phyloP scores from a whole-genome alignment of 2,329 filamentous ascomycete species.

The Xylogone sp. region DNA sequence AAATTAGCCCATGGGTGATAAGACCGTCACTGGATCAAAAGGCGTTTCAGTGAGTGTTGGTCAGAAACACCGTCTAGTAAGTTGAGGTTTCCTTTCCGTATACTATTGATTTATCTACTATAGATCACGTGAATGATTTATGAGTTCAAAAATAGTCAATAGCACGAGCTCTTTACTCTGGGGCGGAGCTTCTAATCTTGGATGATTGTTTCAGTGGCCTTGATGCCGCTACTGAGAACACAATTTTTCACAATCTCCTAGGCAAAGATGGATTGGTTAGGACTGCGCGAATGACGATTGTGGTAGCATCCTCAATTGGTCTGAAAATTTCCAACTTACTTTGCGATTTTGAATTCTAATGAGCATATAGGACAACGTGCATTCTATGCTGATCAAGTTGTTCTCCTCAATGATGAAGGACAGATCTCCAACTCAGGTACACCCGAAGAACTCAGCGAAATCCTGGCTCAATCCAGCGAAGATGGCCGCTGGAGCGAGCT shows the following conservation, averaged over 20 bases:
- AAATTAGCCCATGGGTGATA: conserved; percentile 16
- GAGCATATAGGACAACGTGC: conserved; percentile 16
- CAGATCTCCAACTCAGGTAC: conserved; percentile 32
- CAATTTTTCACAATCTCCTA: conserved; percentile 6
- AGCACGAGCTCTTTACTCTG: conserved; percentile 14
- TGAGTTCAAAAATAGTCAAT: conserved; percentile 20
- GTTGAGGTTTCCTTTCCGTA: too few relatives aligned
- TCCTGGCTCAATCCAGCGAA: neutral
- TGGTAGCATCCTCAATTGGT: conserved; percentile 3
- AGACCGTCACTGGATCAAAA: conserved; percentile 18
- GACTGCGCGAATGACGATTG: neutral
- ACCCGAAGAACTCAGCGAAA: conserved; percentile 19
- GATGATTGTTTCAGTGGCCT: conserved; percentile 21
- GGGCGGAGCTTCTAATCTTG: conserved; percentile 10
- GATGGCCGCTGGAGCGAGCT: neutral
- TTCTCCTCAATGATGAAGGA: conserved; percentile 31
- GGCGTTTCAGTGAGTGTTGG: conserved; percentile 14
- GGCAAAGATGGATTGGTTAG: conserved; percentile 5
- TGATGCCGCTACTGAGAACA: conserved; percentile 14
- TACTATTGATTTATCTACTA: too few relatives aligned
- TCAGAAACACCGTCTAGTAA: too few relatives aligned
- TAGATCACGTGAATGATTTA: too few relatives aligned
- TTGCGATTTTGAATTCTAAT: too few relatives aligned
- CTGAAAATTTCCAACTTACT: too few relatives aligned
- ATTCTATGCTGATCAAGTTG: conserved; percentile 34